Conservation (phyloP, 495 filamentous ascomycete genomes). For the Tuber microsphaerosporum region DNA sequence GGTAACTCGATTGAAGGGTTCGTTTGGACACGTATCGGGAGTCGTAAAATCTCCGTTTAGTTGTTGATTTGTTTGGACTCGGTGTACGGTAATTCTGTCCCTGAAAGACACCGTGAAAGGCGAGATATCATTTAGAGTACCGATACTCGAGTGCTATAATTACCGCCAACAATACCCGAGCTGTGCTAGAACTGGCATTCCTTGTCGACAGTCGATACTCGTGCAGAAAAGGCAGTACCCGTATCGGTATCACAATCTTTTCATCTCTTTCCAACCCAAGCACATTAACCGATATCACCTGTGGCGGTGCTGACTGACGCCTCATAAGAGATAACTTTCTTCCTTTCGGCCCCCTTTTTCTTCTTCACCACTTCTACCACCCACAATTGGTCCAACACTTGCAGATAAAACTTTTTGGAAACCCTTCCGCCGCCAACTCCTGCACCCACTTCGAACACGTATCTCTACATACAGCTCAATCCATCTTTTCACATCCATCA, state of each 20-base stretch:
- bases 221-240: no score
- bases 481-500: not conserved
- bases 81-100: slow-evolving; percentile 1
- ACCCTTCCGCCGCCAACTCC: not conserved
- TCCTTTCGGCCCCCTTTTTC: not conserved
- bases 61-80: not conserved
- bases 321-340: not conserved
- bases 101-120: not conserved
- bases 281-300: not conserved
- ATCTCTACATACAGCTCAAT: not conserved
- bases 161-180: not conserved
- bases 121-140: not conserved
- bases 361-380: not conserved
- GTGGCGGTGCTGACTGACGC: not conserved
- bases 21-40: not conserved
- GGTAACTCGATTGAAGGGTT: not conserved
- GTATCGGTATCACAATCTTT: no score
- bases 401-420: not conserved
- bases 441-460: not conserved
- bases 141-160: not conserved
- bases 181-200: not conserved
- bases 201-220: not conserved
- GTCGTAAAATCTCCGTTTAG: not conserved
- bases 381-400: not conserved
- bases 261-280: no score